Conservation (phyloP, 2,329 filamentous ascomycete genomes). For the Alternaria triticina region DNA sequence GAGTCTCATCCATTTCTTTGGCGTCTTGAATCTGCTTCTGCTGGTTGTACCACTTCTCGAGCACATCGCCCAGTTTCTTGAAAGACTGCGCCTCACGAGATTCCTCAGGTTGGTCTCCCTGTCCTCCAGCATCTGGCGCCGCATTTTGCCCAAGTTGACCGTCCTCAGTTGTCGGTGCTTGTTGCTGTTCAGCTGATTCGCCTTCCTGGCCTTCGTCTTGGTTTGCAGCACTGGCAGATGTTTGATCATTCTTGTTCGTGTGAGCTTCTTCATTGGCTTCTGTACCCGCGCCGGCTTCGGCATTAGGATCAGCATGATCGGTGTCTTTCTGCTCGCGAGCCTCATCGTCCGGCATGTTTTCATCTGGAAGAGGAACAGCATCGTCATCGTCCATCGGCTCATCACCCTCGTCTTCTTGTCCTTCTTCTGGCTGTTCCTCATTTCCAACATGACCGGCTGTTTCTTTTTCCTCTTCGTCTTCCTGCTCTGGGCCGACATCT, state of each 20-base stretch:
- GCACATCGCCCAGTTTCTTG: constrained; percentile 90
- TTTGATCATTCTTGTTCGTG: constrained; percentile 65
- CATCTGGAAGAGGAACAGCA: constrained; percentile 47
- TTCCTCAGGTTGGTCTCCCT: constrained; percentile 50
- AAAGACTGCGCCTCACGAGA: constrained; percentile 71
- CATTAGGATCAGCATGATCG: constrained; percentile 57
- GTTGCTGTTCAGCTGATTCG: constrained; percentile 68
- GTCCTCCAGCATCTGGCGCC: constrained; percentile 45
- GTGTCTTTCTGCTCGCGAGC: constrained; percentile 56
- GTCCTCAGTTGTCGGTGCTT: constrained; percentile 68
- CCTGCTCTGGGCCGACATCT: constrained; percentile 42
- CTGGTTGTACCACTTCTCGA: constrained; percentile 91
- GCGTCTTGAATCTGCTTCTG: constrained; percentile 74
- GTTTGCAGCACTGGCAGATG: constrained; percentile 63
- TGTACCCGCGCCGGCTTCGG: constrained; percentile 69
- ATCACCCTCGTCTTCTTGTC: constrained; percentile 55
- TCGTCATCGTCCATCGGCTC: constrained; percentile 56
- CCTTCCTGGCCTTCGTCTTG: constrained; percentile 71
- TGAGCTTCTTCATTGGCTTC: constrained; percentile 64
- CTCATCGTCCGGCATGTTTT: constrained; percentile 60
- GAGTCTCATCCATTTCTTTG: constrained; percentile 57
- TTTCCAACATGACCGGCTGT: constrained; percentile 45
- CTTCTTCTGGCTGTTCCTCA: constrained; percentile 53
- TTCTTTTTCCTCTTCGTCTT: constrained; percentile 42
- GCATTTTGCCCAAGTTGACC: constrained; percentile 55